These are phyloP conservation scores for Pavlovales sp. DNA, from an alignment of 208 protist species.

Conservation along the genomic window DNA sequence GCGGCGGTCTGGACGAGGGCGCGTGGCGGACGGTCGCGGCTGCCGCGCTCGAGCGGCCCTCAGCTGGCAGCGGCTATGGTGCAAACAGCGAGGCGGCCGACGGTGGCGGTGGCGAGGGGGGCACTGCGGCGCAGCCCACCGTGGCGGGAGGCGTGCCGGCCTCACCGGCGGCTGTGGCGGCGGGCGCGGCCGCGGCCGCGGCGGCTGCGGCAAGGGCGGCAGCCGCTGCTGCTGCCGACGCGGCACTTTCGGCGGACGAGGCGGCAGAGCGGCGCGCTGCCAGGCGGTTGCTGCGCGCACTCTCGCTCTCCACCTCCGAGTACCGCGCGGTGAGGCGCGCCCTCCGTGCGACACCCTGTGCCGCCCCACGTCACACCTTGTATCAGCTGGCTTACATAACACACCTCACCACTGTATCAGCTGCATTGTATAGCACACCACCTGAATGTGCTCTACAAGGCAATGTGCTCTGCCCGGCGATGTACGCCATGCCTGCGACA, in stretches of 20 bases:
- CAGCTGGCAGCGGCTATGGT: too few species aligned
- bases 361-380: too few species aligned
- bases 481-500: too few species aligned
- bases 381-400: too few species aligned
- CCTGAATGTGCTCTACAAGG: too few species aligned
- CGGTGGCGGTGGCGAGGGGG: neutral
- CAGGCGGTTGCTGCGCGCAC: neutral
- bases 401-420: too few species aligned
- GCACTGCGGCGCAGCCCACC: neutral
- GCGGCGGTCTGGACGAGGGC: too few species aligned
- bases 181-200: neutral
- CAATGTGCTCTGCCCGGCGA: too few species aligned
- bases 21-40: neutral
- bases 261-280: neutral
- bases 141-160: neutral
- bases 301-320: neutral
- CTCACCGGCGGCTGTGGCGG: neutral
- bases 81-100: neutral
- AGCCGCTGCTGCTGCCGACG: neutral
- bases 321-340: neutral
- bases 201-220: neutral
- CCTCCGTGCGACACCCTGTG: too few species aligned
- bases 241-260: neutral
- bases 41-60: neutral
- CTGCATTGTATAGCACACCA: too few species aligned